These are phyloP conservation scores for Apiospora kogelbergensis DNA, from an alignment of 2,329 filamentous ascomycete species.

Conservation along the genomic window DNA sequence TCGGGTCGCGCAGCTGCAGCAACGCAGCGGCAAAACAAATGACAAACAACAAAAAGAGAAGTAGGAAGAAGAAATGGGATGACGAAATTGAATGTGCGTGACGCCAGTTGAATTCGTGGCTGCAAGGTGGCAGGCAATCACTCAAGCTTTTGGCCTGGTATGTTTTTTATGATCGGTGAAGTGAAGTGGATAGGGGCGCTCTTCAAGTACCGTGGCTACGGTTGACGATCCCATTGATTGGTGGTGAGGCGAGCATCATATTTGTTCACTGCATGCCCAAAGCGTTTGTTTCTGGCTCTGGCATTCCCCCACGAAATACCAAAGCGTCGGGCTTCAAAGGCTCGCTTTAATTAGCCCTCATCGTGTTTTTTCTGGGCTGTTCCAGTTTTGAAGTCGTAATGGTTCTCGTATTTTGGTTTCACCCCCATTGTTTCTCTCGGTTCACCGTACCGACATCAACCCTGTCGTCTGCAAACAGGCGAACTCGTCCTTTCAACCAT, in stretches of 20 bases:
- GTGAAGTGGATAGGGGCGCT: neutral
- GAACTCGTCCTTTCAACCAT: neutral
- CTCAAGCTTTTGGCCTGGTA: neutral
- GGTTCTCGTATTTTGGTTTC: neutral
- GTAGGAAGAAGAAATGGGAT: neutral
- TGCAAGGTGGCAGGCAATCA: neutral
- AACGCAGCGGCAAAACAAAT: neutral
- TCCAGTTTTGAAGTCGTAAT: neutral
- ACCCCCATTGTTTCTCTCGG: neutral
- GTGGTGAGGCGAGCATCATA: neutral
- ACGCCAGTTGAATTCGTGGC: neutral
- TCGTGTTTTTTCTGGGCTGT: neutral
- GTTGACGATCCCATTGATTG: neutral
- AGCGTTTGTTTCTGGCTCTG: neutral
- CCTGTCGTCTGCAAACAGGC: neutral
- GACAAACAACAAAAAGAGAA: neutral
- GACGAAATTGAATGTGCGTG: neutral
- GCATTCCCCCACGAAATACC: neutral
- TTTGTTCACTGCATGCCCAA: neutral
- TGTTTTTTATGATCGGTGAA: neutral
- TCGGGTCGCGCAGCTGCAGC: conserved; percentile 4
- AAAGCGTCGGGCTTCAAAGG: neutral
- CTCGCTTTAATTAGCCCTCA: neutral
- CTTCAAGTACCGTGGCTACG: neutral
- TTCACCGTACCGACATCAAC: neutral